Evolutionary conservation across 2,329 filamentous ascomycete species (phyloP).

Genomic region (Aspergillus chevalieri): DNA sequence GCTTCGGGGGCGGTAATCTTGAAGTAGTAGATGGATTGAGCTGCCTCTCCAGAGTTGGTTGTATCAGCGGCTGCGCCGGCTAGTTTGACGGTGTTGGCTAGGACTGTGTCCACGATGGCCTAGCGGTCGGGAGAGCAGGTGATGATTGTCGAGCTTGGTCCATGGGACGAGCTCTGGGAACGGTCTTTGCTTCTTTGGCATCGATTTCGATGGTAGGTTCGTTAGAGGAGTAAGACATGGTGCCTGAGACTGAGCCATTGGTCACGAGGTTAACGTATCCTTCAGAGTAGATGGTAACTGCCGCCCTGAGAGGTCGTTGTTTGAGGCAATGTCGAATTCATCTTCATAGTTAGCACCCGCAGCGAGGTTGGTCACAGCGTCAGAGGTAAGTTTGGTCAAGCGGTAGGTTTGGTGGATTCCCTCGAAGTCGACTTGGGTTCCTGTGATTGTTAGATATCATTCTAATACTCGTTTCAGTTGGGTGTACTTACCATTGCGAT

Average conservation of each 20-base stretch:
- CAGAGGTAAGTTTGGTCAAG: conserved; percentile 19
- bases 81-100: conserved; percentile 45
- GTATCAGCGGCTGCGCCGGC: too few species aligned
- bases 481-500: too few species aligned
- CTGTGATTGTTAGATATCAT: conserved; percentile 11
- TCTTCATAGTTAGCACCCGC: conserved; percentile 24
- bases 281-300: conserved; percentile 50
- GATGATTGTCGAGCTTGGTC: conserved; percentile 44
- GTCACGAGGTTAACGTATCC: conserved; percentile 54
- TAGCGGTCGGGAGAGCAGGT: conserved; percentile 50
- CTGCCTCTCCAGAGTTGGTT: too few species aligned
- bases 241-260: conserved; percentile 48
- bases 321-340: conserved; percentile 31
- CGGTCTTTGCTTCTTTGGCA: conserved; percentile 48
- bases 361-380: conserved; percentile 25
- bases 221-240: conserved; percentile 55
- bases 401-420: conserved; percentile 26
- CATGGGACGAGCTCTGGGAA: conserved; percentile 41
- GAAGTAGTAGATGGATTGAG: conserved; percentile 53
- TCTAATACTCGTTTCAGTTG: background rate
- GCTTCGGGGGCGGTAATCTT: conserved; percentile 48
- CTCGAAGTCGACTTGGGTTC: conserved; percentile 24
- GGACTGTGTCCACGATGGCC: conserved; percentile 44
- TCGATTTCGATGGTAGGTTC: conserved; percentile 53
- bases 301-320: conserved; percentile 45